Evolutionary conservation across 2,329 filamentous ascomycete genomes (phyloP), one percentile per base, ranked within the genome.

Genomic region (Diaporthe sp.): DNA sequence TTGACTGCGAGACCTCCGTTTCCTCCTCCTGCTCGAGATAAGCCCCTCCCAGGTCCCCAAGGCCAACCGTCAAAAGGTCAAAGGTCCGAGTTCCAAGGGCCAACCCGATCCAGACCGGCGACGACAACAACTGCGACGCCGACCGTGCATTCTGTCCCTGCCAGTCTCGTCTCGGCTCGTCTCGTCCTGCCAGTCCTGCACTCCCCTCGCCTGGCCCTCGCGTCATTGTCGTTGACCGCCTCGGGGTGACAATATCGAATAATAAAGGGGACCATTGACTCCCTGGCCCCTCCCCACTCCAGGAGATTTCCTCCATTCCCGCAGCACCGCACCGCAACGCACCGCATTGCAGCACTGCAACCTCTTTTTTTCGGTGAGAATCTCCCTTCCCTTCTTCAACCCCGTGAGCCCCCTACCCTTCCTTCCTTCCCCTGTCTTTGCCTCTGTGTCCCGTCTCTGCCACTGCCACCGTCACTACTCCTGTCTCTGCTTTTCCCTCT

Each of bases 231-330:
- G 57, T 73, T 76, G 75, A 76, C 75, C 75, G 75, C 75, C 75
- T 76, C 68, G 72, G 75, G 75, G 75, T n/a, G 75, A 75, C 73
- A 71, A 76, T 75, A 65, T 72, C 75, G 75, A 75, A 63, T 76
- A 76, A 76, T 75, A 75, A 75, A 76, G 73, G 75, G 75, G 73
- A 75, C 68, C 60, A 71, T 65, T 70, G 55, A 70, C 75, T 75
- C 75, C 75, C 75, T 76, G 75, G 61, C 67, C 42, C 61, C 73
- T 76, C 73, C 70, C 75, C 75, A 76, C 75, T 75, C 75, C 57
- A 70, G 73, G 68, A 76, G 75, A 76, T 76, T 76, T 76, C 75
- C 75, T 75, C 68, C 73, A 65, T 75, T 70, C 71, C 55, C 71
- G n/a, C 70, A 61, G 57, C 37, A 76, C 37, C 71, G 74, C 61